phyloP scores from a whole-genome alignment of 306 rosid genomes.

The Acmispon strigosus region DNA sequence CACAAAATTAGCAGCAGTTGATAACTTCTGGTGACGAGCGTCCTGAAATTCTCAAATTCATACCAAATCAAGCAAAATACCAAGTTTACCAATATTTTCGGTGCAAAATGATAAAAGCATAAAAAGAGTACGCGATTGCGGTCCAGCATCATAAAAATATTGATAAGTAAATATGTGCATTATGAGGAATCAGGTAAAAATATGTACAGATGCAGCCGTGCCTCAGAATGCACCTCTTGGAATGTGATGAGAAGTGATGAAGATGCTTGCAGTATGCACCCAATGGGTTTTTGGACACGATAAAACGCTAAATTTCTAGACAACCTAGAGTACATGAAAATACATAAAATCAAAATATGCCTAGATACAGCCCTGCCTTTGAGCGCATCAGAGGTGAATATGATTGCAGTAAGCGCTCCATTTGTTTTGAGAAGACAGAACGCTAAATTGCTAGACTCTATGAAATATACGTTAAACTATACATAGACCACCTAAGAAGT shows the following conservation, averaged over 20 bases:
- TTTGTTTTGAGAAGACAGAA: not conserved
- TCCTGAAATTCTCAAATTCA: slow-evolving; percentile 39
- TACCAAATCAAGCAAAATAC: slow-evolving; percentile 17
- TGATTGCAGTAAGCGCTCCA: slow-evolving; percentile 7
- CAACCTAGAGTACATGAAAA: no score
- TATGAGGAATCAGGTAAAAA: slow-evolving; percentile 3
- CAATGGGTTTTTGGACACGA: no score
- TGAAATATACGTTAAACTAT: not conserved
- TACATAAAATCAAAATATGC: not conserved
- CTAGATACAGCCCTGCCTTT: not conserved
- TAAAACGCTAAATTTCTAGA: no score
- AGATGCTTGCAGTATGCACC: not conserved
- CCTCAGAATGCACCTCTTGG: not conserved
- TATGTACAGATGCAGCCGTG: not conserved
- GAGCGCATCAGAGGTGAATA: not conserved
- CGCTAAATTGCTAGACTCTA: not conserved
- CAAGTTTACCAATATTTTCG: slow-evolving; percentile 11
- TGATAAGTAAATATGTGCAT: not conserved
- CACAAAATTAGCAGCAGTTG: slow-evolving; percentile 75
- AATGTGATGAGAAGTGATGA: not conserved
- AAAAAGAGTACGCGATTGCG: not conserved
- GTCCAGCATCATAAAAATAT: slow-evolving; percentile 10
- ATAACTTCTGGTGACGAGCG: slow-evolving; percentile 45
- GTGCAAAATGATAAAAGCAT: not conserved
- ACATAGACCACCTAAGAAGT: not conserved